Base-by-base conservation (phyloP, 257 asterid species). In the Voacanga thouarsii region DNA sequence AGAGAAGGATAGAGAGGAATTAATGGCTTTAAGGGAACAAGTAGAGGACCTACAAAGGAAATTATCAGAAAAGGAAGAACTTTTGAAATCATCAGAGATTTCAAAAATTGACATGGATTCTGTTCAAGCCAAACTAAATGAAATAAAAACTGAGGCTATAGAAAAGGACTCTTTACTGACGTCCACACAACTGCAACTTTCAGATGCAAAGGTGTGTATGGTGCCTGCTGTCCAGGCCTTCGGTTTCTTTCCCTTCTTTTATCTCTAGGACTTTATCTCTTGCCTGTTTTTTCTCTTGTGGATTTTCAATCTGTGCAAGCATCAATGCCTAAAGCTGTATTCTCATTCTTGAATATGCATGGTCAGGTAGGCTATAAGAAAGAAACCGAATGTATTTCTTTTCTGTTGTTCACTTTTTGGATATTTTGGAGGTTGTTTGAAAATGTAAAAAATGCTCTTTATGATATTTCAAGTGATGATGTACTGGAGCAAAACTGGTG, bases 1-100 rank as follows among this genome's bases (percentile, higher is more conserved):
- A 39, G 94, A 89, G 78, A 92, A 92, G 85, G 97, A 92, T 69
- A 86, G 85, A 81, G 97, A 96, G 84, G 99, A 93, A 83, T 80
- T 96, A 82, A n/a, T 73, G 66, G 83, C 87, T 23, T 65, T 96
- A 85, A 81, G 94, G 75, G 90, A 86, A 72, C 96, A 93, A 81
- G 90, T 93, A 71, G 94, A 85, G 81, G 96, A 89, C 87, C 87
- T 96, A 55, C 89, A 89, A 78, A 85, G 81, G 76, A 90, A 89
- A 80, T 74, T 96, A 83, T 84, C 83, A n/a, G 94, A 96, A 60
- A 96, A 90, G 77, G 96, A 93, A 76, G 99, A 90, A 83, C 95
- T 88, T 80, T 80, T 93, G 78, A 85, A 88, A 82, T 88, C 95
- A 75, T 86, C 86, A 0, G 96, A 92, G 86, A 84, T 84, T 76